Percentiles rank a stretch among this genome's conserved stretches.
These are phyloP conservation scores for Moesziomyces globuligerus DNA, from an alignment of 1,284 basidiomycete species.

Conservation along the genomic window DNA sequence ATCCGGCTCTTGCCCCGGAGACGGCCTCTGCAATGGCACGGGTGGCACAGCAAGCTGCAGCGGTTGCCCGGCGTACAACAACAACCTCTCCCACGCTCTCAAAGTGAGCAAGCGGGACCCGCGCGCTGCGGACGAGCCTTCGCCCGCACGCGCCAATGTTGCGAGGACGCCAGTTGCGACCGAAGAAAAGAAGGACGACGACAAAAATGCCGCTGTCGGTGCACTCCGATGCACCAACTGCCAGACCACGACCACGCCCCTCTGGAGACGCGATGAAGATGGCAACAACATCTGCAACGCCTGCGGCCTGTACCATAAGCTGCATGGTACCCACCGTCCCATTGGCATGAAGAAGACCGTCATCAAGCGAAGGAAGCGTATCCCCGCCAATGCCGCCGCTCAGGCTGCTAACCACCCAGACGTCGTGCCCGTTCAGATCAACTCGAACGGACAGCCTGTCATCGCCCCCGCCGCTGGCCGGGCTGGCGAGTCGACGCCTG, in stretches of 20 bases:
- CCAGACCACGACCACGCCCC: slow-evolving; percentile 86
- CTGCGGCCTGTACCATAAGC: slow-evolving; percentile 88
- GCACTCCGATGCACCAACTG: slow-evolving; percentile 78
- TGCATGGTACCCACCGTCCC: slow-evolving; percentile 94
- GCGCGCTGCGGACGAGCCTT: slow-evolving; percentile 17
- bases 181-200: slow-evolving; percentile 38
- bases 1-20: slow-evolving; percentile 60
- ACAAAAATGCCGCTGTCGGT: slow-evolving; percentile 39
- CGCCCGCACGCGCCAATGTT: slow-evolving; percentile 19
- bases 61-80: slow-evolving; percentile 64
- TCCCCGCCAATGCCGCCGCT: slow-evolving; percentile 67
- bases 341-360: slow-evolving; percentile 99
- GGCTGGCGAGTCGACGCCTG: slow-evolving; percentile 12
- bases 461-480: slow-evolving; percentile 43
- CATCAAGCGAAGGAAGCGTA: slow-evolving; percentile 96
- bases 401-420: slow-evolving; percentile 40
- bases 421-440: slow-evolving; percentile 43
- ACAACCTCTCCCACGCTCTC: slow-evolving; percentile 55
- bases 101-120: slow-evolving; percentile 37
- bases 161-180: slow-evolving; percentile 8
- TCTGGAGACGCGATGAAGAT: slow-evolving; percentile 89
- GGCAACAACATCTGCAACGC: slow-evolving; percentile 91
- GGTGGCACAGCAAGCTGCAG: slow-evolving; percentile 60
- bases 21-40: slow-evolving; percentile 63
- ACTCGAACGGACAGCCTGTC: slow-evolving; percentile 39